Base-by-base conservation (phyloP, 2,329 filamentous ascomycete genomes). In the Penicillium paneum region DNA sequence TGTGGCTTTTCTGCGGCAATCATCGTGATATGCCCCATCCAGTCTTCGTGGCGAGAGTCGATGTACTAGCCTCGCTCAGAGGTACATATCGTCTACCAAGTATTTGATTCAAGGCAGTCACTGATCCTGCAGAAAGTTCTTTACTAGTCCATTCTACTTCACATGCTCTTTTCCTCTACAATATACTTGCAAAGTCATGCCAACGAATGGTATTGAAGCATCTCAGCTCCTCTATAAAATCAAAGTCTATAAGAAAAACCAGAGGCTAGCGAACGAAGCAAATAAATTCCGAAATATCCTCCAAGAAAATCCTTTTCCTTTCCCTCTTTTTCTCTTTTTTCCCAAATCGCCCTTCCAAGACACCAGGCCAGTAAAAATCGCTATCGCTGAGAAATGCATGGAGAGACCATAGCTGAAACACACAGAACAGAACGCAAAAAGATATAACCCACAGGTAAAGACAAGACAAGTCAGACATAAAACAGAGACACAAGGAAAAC, bases 371-470 rank as follows among this genome's bases (percentile, higher is more conserved):
- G 36, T 32, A 60, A 60, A 54, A 59, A 60, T 58, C 52, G 52
- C 46, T 52, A 64, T 63, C 63, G 63, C 62, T 62, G 62, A 64
- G 57, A 65, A 65, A 65, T 65, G 63, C 63, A 62, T 58, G 48
- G 52, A 42, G 50, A 50, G 57, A 56, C 50, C 38, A 56, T 50
- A 52, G 35, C 49, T 55, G 55, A 51, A 56, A 61, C 52, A 58
- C 41, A 35, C 31, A 43, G 52, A 55, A 50, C 44, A 55, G 12
- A 41, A 58, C 34, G 51, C n/a, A 49, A 56, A 55, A 55, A 44
- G 15, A 57, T 38, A 54, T 50, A 57, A 58, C 59, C 67, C 64
- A 60, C 68, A 54, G 24, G 29, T 6, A 34, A 49, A 13, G 50
- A 52, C 44, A 48, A 39, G 67, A 64, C 60, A 67, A 64, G 58